A percentile compares a stretch with the other conserved stretches of the same genome.
Evolutionary conservation across 345 rosid species (phyloP).

Genomic region (Acer yangbiense): DNA sequence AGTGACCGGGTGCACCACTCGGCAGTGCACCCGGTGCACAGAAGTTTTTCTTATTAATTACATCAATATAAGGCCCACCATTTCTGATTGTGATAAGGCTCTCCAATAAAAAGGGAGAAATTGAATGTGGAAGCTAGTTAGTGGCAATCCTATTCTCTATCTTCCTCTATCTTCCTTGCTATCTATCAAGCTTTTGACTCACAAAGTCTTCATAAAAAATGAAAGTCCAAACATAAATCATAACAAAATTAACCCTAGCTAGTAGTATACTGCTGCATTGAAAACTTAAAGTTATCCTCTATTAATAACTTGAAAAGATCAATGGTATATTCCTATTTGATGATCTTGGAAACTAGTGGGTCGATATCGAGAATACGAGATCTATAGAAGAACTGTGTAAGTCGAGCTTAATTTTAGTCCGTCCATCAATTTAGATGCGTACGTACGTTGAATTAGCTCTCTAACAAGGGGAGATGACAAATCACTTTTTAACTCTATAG

Average conservation of each 20-base stretch:
- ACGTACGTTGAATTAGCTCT: not conserved
- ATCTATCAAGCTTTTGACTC: not conserved
- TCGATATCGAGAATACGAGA: not conserved
- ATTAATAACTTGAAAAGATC: not conserved
- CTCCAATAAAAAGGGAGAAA: conserved; percentile 3
- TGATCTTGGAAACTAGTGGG: not conserved
- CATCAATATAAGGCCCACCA: conserved; percentile 7
- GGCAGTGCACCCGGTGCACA: too few species aligned
- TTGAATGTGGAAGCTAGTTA: not conserved
- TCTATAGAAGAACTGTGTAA: not conserved
- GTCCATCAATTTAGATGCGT: conserved; percentile 9
- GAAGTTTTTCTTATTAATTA: too few species aligned
- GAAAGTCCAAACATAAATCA: not conserved
- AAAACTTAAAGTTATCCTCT: too few species aligned
- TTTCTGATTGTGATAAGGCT: not conserved
- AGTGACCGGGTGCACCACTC: too few species aligned
- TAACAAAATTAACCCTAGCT: not conserved
- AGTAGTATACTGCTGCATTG: not conserved
- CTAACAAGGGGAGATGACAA: not conserved
- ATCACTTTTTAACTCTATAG: not conserved
- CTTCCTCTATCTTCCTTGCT: not conserved
- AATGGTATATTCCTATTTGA: not conserved
- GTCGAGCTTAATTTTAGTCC: too few species aligned
- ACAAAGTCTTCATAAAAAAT: not conserved
- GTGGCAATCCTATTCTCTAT: not conserved